Conservation (phyloP, 495 filamentous ascomycete species). For the Penicillium malachiteum region DNA sequence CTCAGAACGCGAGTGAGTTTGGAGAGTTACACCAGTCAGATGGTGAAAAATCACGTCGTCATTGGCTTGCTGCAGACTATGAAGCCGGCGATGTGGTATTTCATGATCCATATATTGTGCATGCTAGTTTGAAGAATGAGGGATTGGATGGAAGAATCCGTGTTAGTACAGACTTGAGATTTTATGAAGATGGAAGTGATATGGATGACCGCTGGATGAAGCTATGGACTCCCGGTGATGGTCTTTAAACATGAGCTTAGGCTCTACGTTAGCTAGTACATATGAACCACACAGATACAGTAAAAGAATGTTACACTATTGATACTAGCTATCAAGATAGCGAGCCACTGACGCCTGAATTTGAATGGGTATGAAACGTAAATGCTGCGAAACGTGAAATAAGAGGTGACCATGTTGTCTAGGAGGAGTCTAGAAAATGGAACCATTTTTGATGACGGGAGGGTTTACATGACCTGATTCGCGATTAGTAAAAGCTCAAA, state of each 20-base stretch:
- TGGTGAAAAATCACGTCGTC: background rate
- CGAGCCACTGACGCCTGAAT: background rate
- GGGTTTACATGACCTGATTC: background rate
- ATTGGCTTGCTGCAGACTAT: slow-evolving; percentile 1
- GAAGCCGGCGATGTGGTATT: slow-evolving; percentile 6
- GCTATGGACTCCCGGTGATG: slow-evolving; percentile 15
- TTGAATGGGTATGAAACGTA: background rate
- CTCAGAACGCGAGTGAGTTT: background rate
- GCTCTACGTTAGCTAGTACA: too few relatives aligned
- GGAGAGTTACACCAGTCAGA: background rate
- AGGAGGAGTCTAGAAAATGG: background rate
- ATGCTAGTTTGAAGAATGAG: slow-evolving; percentile 1
- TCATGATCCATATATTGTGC: background rate
- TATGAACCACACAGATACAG: too few relatives aligned
- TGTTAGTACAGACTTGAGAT: slow-evolving; percentile 6
- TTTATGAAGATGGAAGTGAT: background rate
- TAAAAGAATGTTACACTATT: too few relatives aligned
- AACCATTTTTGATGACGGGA: background rate
- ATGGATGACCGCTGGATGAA: slow-evolving; percentile 9
- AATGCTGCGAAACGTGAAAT: background rate
- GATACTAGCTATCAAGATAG: background rate
- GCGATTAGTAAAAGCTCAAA: background rate
- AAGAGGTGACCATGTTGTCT: background rate
- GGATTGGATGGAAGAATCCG: background rate
- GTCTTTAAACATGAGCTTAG: background rate